Base-by-base conservation (phyloP, 2,329 filamentous ascomycete genomes). In the Colletotrichum liaoningense region DNA sequence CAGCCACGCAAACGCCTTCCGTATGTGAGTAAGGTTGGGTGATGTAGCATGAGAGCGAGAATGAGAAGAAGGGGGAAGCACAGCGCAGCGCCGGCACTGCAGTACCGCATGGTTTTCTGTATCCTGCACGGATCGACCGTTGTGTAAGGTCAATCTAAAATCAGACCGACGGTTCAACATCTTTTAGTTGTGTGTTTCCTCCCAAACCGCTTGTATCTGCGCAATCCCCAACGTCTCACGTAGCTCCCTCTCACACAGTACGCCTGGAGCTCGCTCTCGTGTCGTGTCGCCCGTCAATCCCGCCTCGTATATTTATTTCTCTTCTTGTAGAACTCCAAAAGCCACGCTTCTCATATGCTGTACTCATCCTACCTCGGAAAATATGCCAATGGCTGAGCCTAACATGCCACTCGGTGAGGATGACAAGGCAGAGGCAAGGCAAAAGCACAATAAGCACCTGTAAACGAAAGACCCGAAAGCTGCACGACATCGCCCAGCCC, bases 91-190 rank as follows among this genome's bases (percentile, higher is more conserved):
- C 19, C 42, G 42, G 67, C 55, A 55, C 35, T 22, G 16, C 33
- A 54, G 33, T 55, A 30, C 66, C 33, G 66, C 70, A 28, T 54
- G 22, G 38, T 7, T 4, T 59, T 33, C 62, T 30, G 62, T 64
- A 35, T 56, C 55, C 70, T 70, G 70, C 59, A 73, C 66, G 70
- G 70, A 73, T 73, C 66, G 70, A 65, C 70, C 55, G 70, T 60
- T 33, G 70, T 73, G 66, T 56, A 33, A 73, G 66, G 52, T 69
- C 52, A 58, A 35, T 46, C 30, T 52, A n/a, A 8, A n/a, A 33
- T 33, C 59, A 63, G 59, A 12, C 59, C 42, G 59, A 52, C 26
- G 59, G 5, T 46, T 49, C 7, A 28, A 42, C 8, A 42, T 19
- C 16, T 19, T n/a, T 3, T 49, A 26, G 19, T 2, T 16, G 28